Evolutionary conservation across 768 basidiomycete genomes (phyloP).

Genomic region (Tephrocybe sp.): DNA sequence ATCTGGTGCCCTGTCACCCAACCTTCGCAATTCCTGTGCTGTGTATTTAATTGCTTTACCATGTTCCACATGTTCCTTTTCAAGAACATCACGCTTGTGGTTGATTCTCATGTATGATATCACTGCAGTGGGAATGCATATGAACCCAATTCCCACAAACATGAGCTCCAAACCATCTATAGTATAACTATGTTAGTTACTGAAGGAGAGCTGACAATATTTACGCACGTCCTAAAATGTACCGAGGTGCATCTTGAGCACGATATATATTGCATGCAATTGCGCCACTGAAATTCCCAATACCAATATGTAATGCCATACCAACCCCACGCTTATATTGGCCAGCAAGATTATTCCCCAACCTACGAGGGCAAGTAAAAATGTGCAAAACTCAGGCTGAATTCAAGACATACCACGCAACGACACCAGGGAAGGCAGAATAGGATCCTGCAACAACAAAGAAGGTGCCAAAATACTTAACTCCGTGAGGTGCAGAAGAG

Average conservation of each 20-base stretch:
- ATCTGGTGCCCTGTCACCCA: slow-evolving; percentile 65
- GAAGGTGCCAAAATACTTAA: slow-evolving; percentile 75
- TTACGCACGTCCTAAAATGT: slow-evolving; percentile 59
- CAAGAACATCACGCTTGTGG: slow-evolving; percentile 41
- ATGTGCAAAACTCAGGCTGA: not conserved
- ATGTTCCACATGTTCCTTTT: slow-evolving; percentile 26
- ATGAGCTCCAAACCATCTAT: slow-evolving; percentile 66
- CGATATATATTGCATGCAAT: slow-evolving; percentile 67
- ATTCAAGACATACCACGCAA: slow-evolving; percentile 50
- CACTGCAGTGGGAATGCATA: slow-evolving; percentile 47
- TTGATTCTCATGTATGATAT: slow-evolving; percentile 59
- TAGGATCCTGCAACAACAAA: slow-evolving; percentile 67
- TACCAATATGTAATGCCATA: slow-evolving; percentile 68
- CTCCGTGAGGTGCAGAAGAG: slow-evolving; percentile 46
- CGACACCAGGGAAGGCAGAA: slow-evolving; percentile 55
- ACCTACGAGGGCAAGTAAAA: slow-evolving; percentile 36
- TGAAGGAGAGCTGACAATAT: not conserved
- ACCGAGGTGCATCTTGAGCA: slow-evolving; percentile 57
- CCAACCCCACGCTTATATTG: slow-evolving; percentile 72
- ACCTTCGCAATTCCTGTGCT: slow-evolving; percentile 33
- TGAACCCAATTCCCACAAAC: slow-evolving; percentile 67
- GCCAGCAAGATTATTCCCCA: slow-evolving; percentile 65
- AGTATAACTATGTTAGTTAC: not conserved
- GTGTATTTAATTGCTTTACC: slow-evolving; percentile 35
- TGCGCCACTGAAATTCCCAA: slow-evolving; percentile 66